Evolutionary conservation across 1,284 basidiomycete genomes (phyloP).

Genomic region (Rhodotorula sp.): DNA sequence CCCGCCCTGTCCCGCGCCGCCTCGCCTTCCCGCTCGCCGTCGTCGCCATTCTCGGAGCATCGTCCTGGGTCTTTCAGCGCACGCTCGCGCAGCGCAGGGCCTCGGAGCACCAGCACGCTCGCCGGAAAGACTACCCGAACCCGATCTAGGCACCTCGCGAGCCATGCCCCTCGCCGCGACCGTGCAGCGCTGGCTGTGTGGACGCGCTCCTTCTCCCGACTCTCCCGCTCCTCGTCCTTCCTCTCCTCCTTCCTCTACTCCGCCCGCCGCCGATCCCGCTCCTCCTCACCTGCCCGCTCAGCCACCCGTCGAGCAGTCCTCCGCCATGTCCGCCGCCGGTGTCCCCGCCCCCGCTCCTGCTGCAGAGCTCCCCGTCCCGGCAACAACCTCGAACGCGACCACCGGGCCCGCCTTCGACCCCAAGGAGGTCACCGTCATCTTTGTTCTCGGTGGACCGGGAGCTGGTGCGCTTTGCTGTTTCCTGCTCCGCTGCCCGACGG

Average conservation of each 20-base stretch:
- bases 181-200: neutral
- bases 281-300: neutral
- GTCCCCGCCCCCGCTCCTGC: neutral
- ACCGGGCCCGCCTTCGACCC: slow-evolving; percentile 18
- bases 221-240: neutral
- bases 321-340: neutral
- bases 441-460: slow-evolving; percentile 95
- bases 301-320: neutral
- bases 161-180: too few species aligned
- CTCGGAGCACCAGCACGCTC: slow-evolving; percentile 6
- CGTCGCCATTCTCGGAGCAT: slow-evolving; percentile 25
- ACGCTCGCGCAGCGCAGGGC: slow-evolving; percentile 18
- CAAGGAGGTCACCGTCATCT: slow-evolving; percentile 77
- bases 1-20: neutral
- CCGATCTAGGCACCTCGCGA: slow-evolving; percentile 8
- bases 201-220: neutral
- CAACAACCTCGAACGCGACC: slow-evolving; percentile 1
- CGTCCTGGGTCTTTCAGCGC: slow-evolving; percentile 16
- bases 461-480: slow-evolving; percentile 61
- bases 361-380: neutral
- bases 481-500: too few species aligned
- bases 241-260: neutral
- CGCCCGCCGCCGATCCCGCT: neutral
- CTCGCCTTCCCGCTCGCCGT: slow-evolving; percentile 24
- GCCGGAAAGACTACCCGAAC: slow-evolving; percentile 24